Percentiles rank a stretch among this genome's conserved stretches.
These are phyloP conservation scores for Prunus dulcis DNA, from an alignment of 306 rosid genomes.

Conservation along the genomic window DNA sequence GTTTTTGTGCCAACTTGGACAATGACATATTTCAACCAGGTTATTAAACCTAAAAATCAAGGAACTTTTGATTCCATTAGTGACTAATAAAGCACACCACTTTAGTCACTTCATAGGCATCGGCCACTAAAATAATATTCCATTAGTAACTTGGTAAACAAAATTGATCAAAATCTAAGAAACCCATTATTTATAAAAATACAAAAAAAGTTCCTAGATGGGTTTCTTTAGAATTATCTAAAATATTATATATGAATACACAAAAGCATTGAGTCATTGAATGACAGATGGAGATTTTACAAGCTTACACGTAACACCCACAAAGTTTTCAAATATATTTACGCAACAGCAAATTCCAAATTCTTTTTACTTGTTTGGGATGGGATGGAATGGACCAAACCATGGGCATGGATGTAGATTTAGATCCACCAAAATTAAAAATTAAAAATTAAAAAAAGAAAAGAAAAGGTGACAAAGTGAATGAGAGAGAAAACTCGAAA, in stretches of 20 bases:
- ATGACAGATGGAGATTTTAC: background rate
- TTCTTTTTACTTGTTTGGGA: background rate
- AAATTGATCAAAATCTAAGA: no score
- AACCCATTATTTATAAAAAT: no score
- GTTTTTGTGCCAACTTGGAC: background rate
- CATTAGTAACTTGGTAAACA: no score
- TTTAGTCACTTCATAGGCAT: no score
- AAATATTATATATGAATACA: no score
- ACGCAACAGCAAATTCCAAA: slow-evolving; percentile 1
- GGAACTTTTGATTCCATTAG: background rate
- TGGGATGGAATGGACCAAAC: background rate
- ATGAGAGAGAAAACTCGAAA: slow-evolving; percentile 9
- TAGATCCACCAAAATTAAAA: background rate
- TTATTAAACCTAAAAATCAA: background rate
- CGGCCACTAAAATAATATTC: no score
- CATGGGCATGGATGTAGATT: background rate
- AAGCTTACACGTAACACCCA: background rate
- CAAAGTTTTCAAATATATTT: background rate
- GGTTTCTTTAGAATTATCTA: no score
- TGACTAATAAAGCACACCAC: no score
- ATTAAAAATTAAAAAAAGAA: background rate
- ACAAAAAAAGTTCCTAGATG: no score
- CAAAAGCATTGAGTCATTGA: background rate
- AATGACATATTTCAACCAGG: background rate
- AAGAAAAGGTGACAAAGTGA: background rate